Conservation (phyloP, 164 flowering plant genomes). For the Malania oleifera region DNA sequence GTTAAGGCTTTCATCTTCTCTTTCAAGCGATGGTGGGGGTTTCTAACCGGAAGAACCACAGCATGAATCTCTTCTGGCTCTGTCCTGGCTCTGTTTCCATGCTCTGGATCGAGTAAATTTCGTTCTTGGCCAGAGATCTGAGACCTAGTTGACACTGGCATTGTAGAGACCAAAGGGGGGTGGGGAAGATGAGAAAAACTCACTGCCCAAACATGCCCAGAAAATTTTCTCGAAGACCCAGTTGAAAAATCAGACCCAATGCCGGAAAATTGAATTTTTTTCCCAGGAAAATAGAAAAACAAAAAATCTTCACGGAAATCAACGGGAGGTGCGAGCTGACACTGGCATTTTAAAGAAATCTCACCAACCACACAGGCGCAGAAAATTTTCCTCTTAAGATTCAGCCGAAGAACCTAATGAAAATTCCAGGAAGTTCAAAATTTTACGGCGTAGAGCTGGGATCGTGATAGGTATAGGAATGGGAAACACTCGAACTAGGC, state of each 20-base stretch:
- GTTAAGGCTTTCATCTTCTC: conserved; percentile 89
- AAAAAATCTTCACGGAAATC: not conserved
- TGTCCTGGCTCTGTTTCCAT: conserved; percentile 19
- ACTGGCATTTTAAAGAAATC: not conserved
- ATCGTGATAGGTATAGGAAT: no score
- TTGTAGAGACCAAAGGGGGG: no score
- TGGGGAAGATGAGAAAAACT: no score
- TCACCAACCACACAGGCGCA: no score
- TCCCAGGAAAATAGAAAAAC: conserved; percentile 2
- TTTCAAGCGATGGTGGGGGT: conserved; percentile 83
- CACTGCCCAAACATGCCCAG: conserved; percentile 34
- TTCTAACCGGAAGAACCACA: conserved; percentile 24
- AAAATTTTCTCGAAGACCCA: conserved; percentile 19
- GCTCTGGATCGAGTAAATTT: conserved; percentile 27
- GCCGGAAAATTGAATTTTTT: conserved; percentile 13
- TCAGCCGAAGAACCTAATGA: not conserved
- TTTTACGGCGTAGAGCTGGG: conserved; percentile 10
- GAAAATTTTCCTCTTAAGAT: no score
- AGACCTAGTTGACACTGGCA: conserved; percentile 77
- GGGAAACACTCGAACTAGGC: no score
- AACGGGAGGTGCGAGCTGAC: not conserved
- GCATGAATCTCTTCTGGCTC: conserved; percentile 33
- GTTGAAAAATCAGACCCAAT: conserved; percentile 8
- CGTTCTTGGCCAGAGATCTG: conserved; percentile 27
- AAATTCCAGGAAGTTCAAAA: conserved; percentile 9